These are phyloP conservation scores for Oryza punctata DNA, from an alignment of 176 grass and related monocot genomes.

Conservation along the genomic window DNA sequence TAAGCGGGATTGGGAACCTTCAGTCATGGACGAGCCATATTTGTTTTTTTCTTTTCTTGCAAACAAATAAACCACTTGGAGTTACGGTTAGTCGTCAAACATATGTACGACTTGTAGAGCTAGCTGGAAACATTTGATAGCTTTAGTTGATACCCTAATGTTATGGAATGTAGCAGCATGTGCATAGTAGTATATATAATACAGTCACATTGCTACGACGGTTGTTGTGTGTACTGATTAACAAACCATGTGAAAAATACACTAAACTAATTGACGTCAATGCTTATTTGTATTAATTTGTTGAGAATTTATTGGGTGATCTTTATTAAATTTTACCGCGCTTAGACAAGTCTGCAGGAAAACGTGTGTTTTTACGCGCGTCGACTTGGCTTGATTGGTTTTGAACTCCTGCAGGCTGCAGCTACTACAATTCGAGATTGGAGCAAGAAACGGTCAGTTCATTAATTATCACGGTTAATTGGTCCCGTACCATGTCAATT, in stretches of 20 bases:
- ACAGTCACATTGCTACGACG: neutral
- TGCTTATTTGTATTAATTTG: neutral
- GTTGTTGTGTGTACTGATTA: neutral
- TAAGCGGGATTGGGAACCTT: conserved; percentile 1
- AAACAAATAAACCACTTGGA: conserved; percentile 1
- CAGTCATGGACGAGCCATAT: neutral
- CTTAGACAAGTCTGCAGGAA: neutral
- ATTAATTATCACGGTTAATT: neutral
- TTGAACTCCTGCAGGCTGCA: neutral
- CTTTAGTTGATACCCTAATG: neutral
- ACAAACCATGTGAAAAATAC: neutral
- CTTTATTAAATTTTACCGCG: no score
- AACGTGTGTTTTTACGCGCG: neutral
- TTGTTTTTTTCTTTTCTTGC: neutral
- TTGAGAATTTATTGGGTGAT: neutral
- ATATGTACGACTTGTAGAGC: neutral
- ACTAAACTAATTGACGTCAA: neutral
- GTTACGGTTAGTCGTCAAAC: neutral
- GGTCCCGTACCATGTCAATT: neutral
- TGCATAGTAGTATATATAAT: neutral
- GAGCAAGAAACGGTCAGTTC: neutral
- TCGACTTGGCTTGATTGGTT: neutral
- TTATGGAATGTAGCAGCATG: neutral
- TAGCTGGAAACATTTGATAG: neutral
- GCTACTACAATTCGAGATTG: neutral